These are phyloP conservation scores for Lactarius sp. DNA, from an alignment of 768 basidiomycete genomes.

Conservation along the genomic window DNA sequence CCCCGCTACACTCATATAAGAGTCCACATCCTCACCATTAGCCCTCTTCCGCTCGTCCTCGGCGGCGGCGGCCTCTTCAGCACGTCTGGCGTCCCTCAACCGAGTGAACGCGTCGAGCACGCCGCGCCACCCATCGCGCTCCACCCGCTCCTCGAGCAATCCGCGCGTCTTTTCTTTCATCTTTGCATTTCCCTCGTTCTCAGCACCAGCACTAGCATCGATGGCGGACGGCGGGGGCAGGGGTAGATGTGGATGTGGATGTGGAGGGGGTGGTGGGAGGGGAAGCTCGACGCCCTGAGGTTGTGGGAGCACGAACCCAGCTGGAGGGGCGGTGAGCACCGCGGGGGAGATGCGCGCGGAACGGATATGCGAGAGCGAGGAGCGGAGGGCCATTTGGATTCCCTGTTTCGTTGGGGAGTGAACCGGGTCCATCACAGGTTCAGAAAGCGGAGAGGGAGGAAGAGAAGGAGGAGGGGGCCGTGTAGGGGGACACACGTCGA, in stretches of 20 bases:
- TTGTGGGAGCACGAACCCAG: constrained; percentile 68
- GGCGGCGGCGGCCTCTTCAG: not conserved
- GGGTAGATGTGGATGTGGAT: constrained; percentile 28
- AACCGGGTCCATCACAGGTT: not conserved
- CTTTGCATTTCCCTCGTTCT: not conserved
- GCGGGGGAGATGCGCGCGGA: constrained; percentile 80
- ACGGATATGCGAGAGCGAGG: constrained; percentile 77
- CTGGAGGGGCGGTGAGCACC: constrained; percentile 77
- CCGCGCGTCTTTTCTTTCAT: constrained; percentile 44
- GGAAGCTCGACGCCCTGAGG: constrained; percentile 69
- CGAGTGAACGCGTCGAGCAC: constrained; percentile 58
- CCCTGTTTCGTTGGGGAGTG: constrained; percentile 37
- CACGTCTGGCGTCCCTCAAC: constrained; percentile 7
- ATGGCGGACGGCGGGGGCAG: not conserved
- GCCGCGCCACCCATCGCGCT: constrained; percentile 72
- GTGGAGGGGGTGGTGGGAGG: constrained; percentile 20
- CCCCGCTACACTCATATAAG: not conserved
- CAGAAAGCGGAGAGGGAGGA: not conserved
- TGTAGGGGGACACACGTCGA: constrained; percentile 52
- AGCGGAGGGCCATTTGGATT: constrained; percentile 73
- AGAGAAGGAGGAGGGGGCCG: not conserved
- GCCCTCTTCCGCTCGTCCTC: not conserved
- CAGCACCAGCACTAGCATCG: constrained; percentile 17
- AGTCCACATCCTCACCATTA: not conserved
- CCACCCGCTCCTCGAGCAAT: constrained; percentile 71